Percentiles rank a stretch among this genome's conserved stretches.
phyloP scores from a whole-genome alignment of 2,329 filamentous ascomycete genomes.

The Alternaria atra region DNA sequence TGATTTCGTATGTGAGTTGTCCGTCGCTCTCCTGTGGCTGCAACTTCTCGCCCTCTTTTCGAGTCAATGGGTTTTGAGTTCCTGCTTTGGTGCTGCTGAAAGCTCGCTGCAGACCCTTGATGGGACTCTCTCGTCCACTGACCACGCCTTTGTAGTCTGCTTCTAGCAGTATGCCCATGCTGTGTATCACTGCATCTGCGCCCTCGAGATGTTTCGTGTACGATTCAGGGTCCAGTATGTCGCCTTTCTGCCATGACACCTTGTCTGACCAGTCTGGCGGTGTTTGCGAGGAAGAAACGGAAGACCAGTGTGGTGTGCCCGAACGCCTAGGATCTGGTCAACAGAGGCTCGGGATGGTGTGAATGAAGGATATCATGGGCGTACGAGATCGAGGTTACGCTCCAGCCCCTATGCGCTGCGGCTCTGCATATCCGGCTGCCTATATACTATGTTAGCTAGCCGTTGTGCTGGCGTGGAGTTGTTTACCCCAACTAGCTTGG shows the following conservation, averaged over 20 bases:
- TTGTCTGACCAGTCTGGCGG: constrained; percentile 82
- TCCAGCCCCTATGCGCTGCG: constrained; percentile 85
- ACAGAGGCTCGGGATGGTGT: constrained; percentile 4
- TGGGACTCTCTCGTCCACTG: constrained; percentile 81
- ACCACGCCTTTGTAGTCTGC: constrained; percentile 97
- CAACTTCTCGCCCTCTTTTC: constrained; percentile 65
- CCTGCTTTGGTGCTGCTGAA: constrained; percentile 73
- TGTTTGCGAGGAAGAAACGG: constrained; percentile 73
- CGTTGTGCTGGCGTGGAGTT: neutral
- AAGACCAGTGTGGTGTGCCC: constrained; percentile 85
- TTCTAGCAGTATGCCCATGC: constrained; percentile 94
- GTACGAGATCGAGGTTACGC: constrained; percentile 91
- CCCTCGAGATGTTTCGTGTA: constrained; percentile 79
- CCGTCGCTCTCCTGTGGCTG: constrained; percentile 72
- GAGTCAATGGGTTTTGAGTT: constrained; percentile 74
- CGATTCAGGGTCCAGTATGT: constrained; percentile 82
- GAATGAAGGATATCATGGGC: constrained; percentile 3
- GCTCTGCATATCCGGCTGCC: constrained; percentile 88
- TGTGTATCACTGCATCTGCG: constrained; percentile 89
- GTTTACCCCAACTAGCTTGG: neutral
- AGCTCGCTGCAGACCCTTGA: constrained; percentile 78
- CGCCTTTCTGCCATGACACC: constrained; percentile 87
- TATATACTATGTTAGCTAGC: constrained; percentile 33
- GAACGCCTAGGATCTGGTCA: constrained; percentile 71
- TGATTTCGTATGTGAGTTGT: constrained; percentile 92